Evolutionary conservation across 192 early-diverging fungal genomes (phyloP).

Genomic region (Paraglomus brasilianum): DNA sequence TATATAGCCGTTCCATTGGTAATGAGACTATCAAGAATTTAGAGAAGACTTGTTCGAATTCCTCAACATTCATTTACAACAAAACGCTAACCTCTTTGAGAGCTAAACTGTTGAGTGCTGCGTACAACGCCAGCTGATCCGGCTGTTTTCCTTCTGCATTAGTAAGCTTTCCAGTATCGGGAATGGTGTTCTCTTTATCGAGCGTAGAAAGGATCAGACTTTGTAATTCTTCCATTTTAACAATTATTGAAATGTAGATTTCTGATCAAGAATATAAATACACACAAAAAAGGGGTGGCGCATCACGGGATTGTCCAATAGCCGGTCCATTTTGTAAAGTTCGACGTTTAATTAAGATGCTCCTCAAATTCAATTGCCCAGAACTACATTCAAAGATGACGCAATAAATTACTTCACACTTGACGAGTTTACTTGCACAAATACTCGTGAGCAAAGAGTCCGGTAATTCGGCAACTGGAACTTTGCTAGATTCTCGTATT

Average conservation of each 20-base stretch:
- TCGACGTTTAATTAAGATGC: too few relatives aligned
- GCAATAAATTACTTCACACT: too few relatives aligned
- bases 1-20: constrained; percentile 34
- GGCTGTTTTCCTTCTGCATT: constrained; percentile 54
- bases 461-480: too few relatives aligned
- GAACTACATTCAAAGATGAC: too few relatives aligned
- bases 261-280: too few relatives aligned
- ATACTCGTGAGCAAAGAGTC: too few relatives aligned
- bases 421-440: too few relatives aligned
- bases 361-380: too few relatives aligned
- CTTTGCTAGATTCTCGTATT: too few relatives aligned
- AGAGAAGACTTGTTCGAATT: neutral
- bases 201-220: constrained; percentile 62
- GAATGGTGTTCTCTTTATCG: constrained; percentile 68
- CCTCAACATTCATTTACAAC: neutral
- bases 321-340: too few relatives aligned
- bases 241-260: constrained; percentile 29
- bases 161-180: constrained; percentile 63
- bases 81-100: constrained; percentile 72
- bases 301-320: too few relatives aligned
- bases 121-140: constrained; percentile 70
- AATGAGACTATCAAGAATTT: neutral
- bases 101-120: constrained; percentile 81
- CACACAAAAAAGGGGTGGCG: too few relatives aligned
- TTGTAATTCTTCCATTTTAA: constrained; percentile 50